Percentiles rank a stretch among this genome's conserved stretches.
Evolutionary conservation across 2,329 filamentous ascomycete species (phyloP).

Genomic region (Claviceps sp.): DNA sequence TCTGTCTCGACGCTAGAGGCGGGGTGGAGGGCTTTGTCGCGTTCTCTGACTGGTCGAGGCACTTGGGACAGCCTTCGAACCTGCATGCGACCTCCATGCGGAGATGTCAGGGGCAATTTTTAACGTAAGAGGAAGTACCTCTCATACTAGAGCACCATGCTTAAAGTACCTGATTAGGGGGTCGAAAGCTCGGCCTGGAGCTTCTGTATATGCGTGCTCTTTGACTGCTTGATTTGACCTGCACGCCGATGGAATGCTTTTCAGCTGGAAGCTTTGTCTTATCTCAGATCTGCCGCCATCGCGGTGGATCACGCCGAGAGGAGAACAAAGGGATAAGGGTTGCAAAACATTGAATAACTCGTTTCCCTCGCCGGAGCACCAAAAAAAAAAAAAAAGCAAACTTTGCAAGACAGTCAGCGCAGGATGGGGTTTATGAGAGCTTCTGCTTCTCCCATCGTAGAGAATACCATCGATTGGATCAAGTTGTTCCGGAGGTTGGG

Average conservation of each 20-base stretch:
- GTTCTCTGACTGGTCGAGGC: background rate
- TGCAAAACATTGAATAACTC: background rate
- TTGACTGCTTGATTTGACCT: too few species aligned
- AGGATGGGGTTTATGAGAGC: background rate
- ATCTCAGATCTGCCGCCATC: background rate
- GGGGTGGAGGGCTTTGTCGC: background rate
- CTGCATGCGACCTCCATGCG: background rate
- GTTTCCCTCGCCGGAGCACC: background rate
- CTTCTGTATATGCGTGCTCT: too few species aligned
- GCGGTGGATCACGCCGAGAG: background rate
- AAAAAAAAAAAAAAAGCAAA: background rate
- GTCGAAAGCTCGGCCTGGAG: too few species aligned
- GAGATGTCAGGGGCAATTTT: background rate
- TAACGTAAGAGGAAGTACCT: too few species aligned
- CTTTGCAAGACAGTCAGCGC: too few species aligned
- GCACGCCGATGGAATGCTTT: too few species aligned
- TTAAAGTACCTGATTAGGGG: too few species aligned
- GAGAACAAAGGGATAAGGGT: background rate
- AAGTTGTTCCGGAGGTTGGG: background rate
- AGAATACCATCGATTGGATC: background rate
- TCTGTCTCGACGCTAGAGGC: background rate
- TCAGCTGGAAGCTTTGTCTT: too few species aligned
- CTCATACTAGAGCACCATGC: too few species aligned
- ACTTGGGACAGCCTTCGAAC: background rate
- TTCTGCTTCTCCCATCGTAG: background rate